Conservation (phyloP, 768 basidiomycete species). For the Pulveroboletus sp. region DNA sequence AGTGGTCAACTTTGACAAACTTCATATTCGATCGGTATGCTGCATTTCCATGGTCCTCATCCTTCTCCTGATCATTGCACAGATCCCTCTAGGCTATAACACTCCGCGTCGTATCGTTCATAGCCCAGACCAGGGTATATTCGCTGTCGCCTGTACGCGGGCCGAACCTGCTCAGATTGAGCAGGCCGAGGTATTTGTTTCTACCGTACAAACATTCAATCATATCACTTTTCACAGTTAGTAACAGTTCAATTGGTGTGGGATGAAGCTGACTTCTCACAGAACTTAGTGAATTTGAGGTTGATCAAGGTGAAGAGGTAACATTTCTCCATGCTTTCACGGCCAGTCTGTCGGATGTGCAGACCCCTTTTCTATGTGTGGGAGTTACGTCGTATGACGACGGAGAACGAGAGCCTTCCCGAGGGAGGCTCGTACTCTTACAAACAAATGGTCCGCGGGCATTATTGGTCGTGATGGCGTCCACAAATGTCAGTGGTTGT, state of each 20-base stretch:
- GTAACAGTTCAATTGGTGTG: conserved; percentile 21
- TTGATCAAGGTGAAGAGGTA: conserved; percentile 54
- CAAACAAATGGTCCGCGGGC: conserved; percentile 24
- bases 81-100: conserved; percentile 71
- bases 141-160: conserved; percentile 63
- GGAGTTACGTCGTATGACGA: conserved; percentile 42
- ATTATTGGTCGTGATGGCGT: conserved; percentile 34
- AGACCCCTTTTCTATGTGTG: conserved; percentile 43
- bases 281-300: conserved; percentile 30
- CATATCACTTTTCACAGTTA: conserved; percentile 59
- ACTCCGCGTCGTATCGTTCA: conserved; percentile 67
- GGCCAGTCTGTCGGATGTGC: conserved; percentile 24
- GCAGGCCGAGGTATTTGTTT: conserved; percentile 40
- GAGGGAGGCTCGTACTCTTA: conserved; percentile 62
- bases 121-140: conserved; percentile 46
- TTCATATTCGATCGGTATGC: conserved; percentile 75
- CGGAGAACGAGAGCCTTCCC: conserved; percentile 45
- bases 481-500: conserved; percentile 53
- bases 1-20: conserved; percentile 63
- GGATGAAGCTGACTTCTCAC: conserved; percentile 1
- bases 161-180: conserved; percentile 51
- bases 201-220: conserved; percentile 64
- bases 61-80: conserved; percentile 1
- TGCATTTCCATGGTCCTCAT: background rate
- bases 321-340: conserved; percentile 42